Evolutionary conservation across 1,284 basidiomycete genomes (phyloP), one percentile per base, ranked within the genome.

Genomic region (Takashimella tepidaria): DNA sequence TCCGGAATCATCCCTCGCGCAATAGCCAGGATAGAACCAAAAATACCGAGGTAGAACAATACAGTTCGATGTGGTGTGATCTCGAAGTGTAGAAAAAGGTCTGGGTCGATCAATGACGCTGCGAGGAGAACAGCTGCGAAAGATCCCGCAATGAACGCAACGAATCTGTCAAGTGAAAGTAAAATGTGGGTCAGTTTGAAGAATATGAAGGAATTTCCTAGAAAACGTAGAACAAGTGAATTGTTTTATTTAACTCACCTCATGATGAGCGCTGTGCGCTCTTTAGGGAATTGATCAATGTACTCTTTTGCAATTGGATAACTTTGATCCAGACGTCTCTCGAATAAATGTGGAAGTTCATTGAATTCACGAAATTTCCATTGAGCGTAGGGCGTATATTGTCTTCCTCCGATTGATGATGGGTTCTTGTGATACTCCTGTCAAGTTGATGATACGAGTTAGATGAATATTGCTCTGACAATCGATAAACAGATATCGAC

Each of bases 351-450:
- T 0, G 92, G 89, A 4, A 99, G 80, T 71, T 99, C 95, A 72
- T 98, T 99, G 79, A 97, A 99, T 73, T 98, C 96, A 57, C 96
- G 83, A 69, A 98, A 98, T 71, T 97, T 98, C 96, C 96, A 99
- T 61, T 89, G 86, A 0, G 93, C 95, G 61, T 89, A 92, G 1
- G 86, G 87, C 0, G 95, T 98, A 68, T 98, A 99, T 59, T 89
- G 84, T 40, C 96, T 83, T 3, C 88, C 86, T 22, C 92, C 89
- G 47, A 98, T 89, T 0, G 88, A 87, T 0, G 93, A 95, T 1
- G 95, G 95, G 68, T 98, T 91, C 76, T 97, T 93, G 81, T 93
- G 95, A 69, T 97, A 98, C 80, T 98, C 92, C 92, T 96, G 20
- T 52, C 47, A 59, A 48, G 22, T 43, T 47, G 27, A 25, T 2